Percentiles rank a stretch among this genome's conserved stretches.
Conservation (phyloP, 2,329 filamentous ascomycete genomes). For the Botrytis elliptica region DNA sequence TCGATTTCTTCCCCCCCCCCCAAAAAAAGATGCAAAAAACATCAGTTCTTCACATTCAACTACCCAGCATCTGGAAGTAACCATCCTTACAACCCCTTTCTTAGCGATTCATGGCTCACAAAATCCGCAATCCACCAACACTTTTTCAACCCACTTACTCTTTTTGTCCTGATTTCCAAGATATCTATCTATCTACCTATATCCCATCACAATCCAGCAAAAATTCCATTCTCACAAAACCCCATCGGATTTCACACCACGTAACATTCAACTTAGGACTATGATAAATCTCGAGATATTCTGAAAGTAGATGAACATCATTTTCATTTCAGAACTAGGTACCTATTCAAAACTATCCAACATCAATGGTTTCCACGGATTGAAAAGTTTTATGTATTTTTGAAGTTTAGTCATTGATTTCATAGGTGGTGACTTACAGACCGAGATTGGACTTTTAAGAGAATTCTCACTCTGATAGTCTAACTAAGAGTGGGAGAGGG, state of each 20-base stretch:
- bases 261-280: too few relatives aligned
- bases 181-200: neutral
- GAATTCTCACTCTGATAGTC: neutral
- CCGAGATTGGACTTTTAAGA: neutral
- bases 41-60: too few relatives aligned
- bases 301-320: neutral
- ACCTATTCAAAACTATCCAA: neutral
- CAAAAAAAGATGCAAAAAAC: neutral
- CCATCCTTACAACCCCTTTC: neutral
- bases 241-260: neutral
- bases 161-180: neutral
- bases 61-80: neutral
- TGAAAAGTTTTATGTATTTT: fast-evolving
- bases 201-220: neutral
- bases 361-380: fast-evolving
- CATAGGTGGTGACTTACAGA: neutral
- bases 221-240: neutral
- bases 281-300: too few relatives aligned
- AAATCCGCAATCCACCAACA: neutral
- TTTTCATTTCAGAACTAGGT: neutral
- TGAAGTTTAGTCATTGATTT: neutral
- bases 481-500: too few relatives aligned
- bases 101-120: too few relatives aligned
- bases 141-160: neutral
- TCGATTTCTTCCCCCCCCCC: neutral